A percentile compares a stretch with the other conserved stretches of the same genome.
These are phyloP conservation scores for Trichophyton simii DNA, from an alignment of 2,329 filamentous ascomycete genomes.

Conservation along the genomic window DNA sequence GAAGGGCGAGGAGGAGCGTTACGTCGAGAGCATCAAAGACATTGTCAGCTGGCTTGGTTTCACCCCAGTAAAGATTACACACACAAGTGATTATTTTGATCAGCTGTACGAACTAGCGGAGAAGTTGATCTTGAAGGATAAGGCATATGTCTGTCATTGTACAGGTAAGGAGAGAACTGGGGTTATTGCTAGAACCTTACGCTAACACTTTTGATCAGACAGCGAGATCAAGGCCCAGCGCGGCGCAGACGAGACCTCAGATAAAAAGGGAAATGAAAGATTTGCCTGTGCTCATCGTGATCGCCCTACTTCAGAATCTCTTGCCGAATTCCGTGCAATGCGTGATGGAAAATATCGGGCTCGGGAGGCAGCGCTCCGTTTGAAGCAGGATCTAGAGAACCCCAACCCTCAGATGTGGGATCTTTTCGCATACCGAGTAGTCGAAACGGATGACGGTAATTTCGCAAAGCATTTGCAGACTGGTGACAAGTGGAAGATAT, in stretches of 20 bases:
- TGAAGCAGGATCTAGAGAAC: slow-evolving; percentile 70
- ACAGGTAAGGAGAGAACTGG: slow-evolving; percentile 33
- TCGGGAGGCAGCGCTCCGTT: slow-evolving; percentile 70
- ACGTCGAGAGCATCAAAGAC: slow-evolving; percentile 79
- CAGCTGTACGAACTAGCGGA: slow-evolving; percentile 79
- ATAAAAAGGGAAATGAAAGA: slow-evolving; percentile 42
- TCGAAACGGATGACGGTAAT: slow-evolving; percentile 42
- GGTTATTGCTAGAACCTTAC: not conserved
- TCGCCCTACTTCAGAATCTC: slow-evolving; percentile 60
- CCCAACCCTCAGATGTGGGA: slow-evolving; percentile 97
- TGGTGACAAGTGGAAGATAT: slow-evolving; percentile 76
- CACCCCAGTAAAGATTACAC: slow-evolving; percentile 63
- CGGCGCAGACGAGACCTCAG: slow-evolving; percentile 33
- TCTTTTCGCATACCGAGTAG: slow-evolving; percentile 75
- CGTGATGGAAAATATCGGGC: slow-evolving; percentile 80
- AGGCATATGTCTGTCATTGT: slow-evolving; percentile 77
- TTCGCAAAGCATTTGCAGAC: slow-evolving; percentile 57
- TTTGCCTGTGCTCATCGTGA: slow-evolving; percentile 72
- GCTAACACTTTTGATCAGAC: slow-evolving; percentile 32
- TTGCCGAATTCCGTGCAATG: slow-evolving; percentile 80
- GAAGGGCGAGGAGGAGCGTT: slow-evolving; percentile 79
- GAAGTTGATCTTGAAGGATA: slow-evolving; percentile 59
- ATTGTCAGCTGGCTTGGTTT: slow-evolving; percentile 75
- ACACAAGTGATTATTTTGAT: slow-evolving; percentile 84
- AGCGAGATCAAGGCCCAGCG: slow-evolving; percentile 76